Conservation (phyloP, 805 yeast species). For the Komagataella pseudopastoris region DNA sequence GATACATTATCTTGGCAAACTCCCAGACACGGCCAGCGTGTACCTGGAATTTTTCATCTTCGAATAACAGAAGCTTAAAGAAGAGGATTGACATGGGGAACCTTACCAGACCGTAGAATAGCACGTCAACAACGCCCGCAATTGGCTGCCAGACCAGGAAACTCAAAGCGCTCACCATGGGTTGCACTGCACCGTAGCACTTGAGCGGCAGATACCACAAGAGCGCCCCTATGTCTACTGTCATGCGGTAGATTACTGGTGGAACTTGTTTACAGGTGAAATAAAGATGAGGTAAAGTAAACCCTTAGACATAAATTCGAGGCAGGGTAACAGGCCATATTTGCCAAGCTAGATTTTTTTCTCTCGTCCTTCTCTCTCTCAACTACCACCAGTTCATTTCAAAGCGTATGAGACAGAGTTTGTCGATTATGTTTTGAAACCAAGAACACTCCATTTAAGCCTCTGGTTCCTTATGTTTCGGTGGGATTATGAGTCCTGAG, state of each 20-base stretch:
- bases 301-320: not conserved
- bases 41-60: not conserved
- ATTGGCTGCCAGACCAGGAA: not conserved
- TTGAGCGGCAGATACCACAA: not conserved
- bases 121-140: not conserved
- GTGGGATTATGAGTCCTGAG: not conserved
- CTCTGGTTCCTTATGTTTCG: not conserved
- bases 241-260: not conserved
- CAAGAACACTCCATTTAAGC: not conserved
- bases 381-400: not conserved
- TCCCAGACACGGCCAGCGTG: not conserved
- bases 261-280: not conserved
- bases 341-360: not conserved
- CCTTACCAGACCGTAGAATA: not conserved
- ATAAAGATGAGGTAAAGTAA: not conserved
- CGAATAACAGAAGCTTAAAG: not conserved
- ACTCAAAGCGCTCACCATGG: not conserved
- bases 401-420: not conserved
- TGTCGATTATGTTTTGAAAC: not conserved
- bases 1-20: constrained; percentile 9
- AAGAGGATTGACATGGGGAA: not conserved
- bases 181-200: not conserved
- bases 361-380: not conserved
- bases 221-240: not conserved
- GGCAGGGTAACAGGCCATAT: not conserved